Conservation (phyloP, 164 flowering plant genomes). For the Vitis vinifera region ASM3070453v1 NC_081821.1:9166001-9166500, state of each 20-base stretch:
- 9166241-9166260: constrained; percentile 28
- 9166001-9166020: constrained; percentile 41
- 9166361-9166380: constrained; percentile 47
- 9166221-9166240: constrained; percentile 34
- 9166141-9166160: constrained; percentile 46
- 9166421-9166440: constrained; percentile 34
- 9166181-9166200: constrained; percentile 39
- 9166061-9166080: constrained; percentile 33
- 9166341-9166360: constrained; percentile 41
- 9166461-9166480: constrained; percentile 44
- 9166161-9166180: constrained; percentile 43
- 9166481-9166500: constrained; percentile 23
- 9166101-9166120: constrained; percentile 27
- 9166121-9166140: constrained; percentile 36
- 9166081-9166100: constrained; percentile 24
- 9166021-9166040: constrained; percentile 28
- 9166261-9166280: constrained; percentile 38
- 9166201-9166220: constrained; percentile 45
- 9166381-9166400: constrained; percentile 1
- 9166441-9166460: constrained; percentile 58
- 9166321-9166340: constrained; percentile 40
- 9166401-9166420: constrained; percentile 29
- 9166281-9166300: constrained; percentile 35
- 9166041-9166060: constrained; percentile 22
- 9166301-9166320: constrained; percentile 42